Conservation (phyloP, 164 flowering plant species). For the Annona cherimola region DNA sequence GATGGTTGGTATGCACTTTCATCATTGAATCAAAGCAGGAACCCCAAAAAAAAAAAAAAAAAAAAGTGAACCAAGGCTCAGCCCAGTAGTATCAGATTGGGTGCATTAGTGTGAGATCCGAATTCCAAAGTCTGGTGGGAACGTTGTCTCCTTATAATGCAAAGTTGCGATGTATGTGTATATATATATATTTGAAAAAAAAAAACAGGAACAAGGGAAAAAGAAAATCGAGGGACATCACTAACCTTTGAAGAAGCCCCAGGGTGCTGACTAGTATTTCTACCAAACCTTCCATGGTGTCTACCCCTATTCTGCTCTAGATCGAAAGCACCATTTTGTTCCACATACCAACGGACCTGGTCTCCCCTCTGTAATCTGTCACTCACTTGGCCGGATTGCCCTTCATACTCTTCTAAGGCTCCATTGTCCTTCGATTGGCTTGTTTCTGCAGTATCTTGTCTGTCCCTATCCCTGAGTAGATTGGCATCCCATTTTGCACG, state of each 20-base stretch:
- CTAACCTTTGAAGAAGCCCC: not conserved
- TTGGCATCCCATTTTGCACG: constrained; percentile 1
- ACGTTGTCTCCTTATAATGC: no score
- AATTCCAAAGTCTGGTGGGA: no score
- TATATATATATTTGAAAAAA: no score
- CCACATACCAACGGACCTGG: not conserved
- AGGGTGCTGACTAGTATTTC: constrained; percentile 3
- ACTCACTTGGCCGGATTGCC: constrained; percentile 3
- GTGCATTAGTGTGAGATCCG: no score
- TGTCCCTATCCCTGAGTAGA: not conserved
- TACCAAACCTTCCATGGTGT: not conserved
- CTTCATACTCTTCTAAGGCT: constrained; percentile 6
- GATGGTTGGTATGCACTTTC: no score
- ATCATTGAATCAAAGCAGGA: no score
- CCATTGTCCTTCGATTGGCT: constrained; percentile 8
- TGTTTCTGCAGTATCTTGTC: constrained; percentile 13
- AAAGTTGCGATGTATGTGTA: no score
- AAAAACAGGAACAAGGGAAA: no score
- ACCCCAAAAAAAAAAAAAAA: no score
- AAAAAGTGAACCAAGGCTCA: no score
- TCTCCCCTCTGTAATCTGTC: constrained; percentile 4
- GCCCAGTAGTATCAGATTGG: no score
- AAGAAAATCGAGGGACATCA: no score
- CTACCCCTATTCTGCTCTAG: constrained; percentile 12
- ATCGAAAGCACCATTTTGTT: constrained; percentile 1